Base-by-base conservation (phyloP, 352 stramenopile species). In the Phytophthora idaei region DNA sequence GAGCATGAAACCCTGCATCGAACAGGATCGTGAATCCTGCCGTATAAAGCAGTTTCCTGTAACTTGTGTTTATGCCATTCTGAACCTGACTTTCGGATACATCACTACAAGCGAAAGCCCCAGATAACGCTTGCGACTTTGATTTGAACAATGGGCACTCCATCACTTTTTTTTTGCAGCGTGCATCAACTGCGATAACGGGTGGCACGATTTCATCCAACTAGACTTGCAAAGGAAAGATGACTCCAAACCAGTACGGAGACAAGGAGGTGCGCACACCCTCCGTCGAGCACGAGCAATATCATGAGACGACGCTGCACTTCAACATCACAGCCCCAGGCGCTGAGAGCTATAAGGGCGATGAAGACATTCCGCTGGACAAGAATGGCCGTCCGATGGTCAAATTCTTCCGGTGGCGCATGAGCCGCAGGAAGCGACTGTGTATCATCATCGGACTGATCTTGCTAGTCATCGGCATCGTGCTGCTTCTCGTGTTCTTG, bases 401-500 rank as follows among this genome's bases (percentile, higher is more conserved):
- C 55, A 78, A 75, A 31, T 90, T 88, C 49, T 64, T 88, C 41
- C 68, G 51, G 32, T 91, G 80, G 80, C 62, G 44, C 29, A 67
- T 91, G 62, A 78, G 69, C 27, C 63, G 57, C 47, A 89, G 76
- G 68, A 71, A 71, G 61, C 69, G 78, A 41, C 74, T 59, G 27
- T 57, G 21, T 31, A 71, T 79, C 4, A 68, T 87, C 45, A 36
- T 81, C 0, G 76, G 47, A 2, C 55, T 66, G 25, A 57, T 86
- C 9, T 53, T 90, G 49, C 17, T 77, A 28, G 41, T 78, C 11
- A 3, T 88, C 28, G 45, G 60, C 15, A 69, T 87, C n/a, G 47
- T 78, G 31, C 62, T 92, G 25, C 49, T 92, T n/a, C 69, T 90
- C 17, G 36, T 90, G 5, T 88, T 79, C 60, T 71, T 90, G 53